Evolutionary conservation across 1,284 basidiomycete species (phyloP), one percentile per base, ranked within the genome.

Genomic region (Cystodermella granulosa): DNA sequence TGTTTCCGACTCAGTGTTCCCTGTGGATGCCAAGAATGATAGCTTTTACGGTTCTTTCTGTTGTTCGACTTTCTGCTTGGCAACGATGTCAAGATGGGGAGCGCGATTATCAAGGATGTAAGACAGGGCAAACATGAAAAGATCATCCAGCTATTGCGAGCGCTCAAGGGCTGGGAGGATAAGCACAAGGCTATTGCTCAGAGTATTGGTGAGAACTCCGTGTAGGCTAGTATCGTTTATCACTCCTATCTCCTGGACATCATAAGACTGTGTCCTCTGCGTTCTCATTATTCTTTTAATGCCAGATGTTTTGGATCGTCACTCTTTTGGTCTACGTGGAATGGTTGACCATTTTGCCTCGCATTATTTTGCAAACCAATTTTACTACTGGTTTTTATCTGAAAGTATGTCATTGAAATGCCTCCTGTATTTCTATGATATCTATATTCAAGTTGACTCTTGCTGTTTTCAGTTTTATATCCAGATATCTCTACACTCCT

Each of bases 31-130:
- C 4, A 70, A 73, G 47, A 86, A 91, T 55, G 86, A 90, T 54
- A 86, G 82, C 56, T 72, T 94, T n/a, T 90, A 93, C 42, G 91
- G 91, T 73, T 95, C 34, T 92, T 95, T 72, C 77, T 81, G 48
- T 72, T 93, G 49, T 91, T 92, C 67, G 91, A 94, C 66, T 91
- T 89, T 63, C 67, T 94, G 43, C 77, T 93, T 35, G 90, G 91
- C 57, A 87, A 89, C 51, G 89, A 90, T 45, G 81, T 94, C 47
- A 87, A 87, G 67, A 87, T 92, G 72, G 91, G 86, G 8, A 81
- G 77, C 51, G 84, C 94, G 26, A 92, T 87, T 57, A 91, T 95
- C 67, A 93, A 93, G 60, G 92, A 95, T 64, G 75, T 96, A 37
- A 74, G 87, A 44, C 78, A 80, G 50, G 89, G 87, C 34, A 87